Base-by-base conservation (phyloP, 306 rosid species). In the Malus sylvestris region DNA sequence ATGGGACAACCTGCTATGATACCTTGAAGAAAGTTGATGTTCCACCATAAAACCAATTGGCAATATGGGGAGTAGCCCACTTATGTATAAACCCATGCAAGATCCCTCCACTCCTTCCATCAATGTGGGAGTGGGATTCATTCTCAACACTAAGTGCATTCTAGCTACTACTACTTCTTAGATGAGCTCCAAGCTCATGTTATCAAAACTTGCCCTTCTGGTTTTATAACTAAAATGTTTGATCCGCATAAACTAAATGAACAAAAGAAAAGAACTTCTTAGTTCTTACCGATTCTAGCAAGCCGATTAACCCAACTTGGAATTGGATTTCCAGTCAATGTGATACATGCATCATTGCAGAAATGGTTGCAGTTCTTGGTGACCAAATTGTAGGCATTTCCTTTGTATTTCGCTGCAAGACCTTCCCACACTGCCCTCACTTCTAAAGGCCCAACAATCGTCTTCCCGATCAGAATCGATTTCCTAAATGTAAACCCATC, bases 291-390 rank as follows among this genome's bases (percentile, higher is more conserved):
- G 62, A 93, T 91, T 75, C 94, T 80, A 6, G 97, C 96, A 33
- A 93, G 97, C 45, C 98, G 97, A 88, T 93, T 93, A 75, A 93
- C 88, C 98, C 98, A 93, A 78, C 85, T 86, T 1, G 98, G 98
- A 15, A 93, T 93, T 45, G 97, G 69, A 76, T 90, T 93, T 60
- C 89, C 96, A 4, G 97, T 88, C 83, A 91, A 82, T 79, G 78
- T 84, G 72, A 94, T 8, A 73, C 93, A 90, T 74, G 93, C 95
- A 76, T 86, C 90, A 51, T 86, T 86, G 81, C 97, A 90, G 61
- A 91, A 94, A 81, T 94, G 98, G 82, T 94, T 94, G 85, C 96
- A 94, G 76, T 91, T 94, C 73, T 94, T 94, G 33, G 95, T 84
- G 61, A 94, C 90, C 72, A 94, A 80, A 78, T 94, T 91, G 40